These are phyloP conservation scores for Phaeosphaeria sp. DNA, from an alignment of 2,329 filamentous ascomycete genomes.

Conservation along the genomic window DNA sequence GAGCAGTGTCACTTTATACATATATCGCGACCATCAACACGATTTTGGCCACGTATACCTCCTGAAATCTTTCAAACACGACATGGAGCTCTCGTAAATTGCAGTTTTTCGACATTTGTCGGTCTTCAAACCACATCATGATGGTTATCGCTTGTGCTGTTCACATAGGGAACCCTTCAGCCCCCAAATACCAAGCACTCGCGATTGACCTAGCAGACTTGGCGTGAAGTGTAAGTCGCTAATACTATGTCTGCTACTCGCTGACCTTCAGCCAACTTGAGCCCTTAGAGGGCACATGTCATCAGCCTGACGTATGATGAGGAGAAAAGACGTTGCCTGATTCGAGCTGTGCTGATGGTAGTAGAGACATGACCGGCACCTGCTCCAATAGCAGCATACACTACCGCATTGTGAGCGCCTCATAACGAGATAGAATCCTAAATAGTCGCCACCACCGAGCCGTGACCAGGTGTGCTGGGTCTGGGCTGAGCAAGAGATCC, in stretches of 20 bases:
- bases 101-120: neutral
- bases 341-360: neutral
- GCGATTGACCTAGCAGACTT: neutral
- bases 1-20: neutral
- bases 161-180: neutral
- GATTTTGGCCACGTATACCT: neutral
- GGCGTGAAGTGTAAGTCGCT: neutral
- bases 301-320: neutral
- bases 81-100: neutral
- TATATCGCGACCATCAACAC: neutral
- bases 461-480: neutral
- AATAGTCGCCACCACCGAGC: slow-evolving; percentile 2
- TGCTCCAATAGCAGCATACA: neutral
- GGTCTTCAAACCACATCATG: neutral
- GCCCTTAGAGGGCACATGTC: neutral
- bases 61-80: neutral
- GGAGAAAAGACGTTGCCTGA: neutral
- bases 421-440: neutral
- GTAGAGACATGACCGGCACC: neutral
- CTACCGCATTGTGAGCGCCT: neutral
- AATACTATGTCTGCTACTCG: neutral
- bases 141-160: neutral
- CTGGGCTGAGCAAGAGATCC: slow-evolving; percentile 1
- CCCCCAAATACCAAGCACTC: neutral
- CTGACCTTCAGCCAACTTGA: neutral